A percentile compares a stretch with the other conserved stretches of the same genome.
These are phyloP conservation scores for Hanseniaspora guilliermondii DNA, from an alignment of 805 yeast species.

Conservation along the genomic window DNA sequence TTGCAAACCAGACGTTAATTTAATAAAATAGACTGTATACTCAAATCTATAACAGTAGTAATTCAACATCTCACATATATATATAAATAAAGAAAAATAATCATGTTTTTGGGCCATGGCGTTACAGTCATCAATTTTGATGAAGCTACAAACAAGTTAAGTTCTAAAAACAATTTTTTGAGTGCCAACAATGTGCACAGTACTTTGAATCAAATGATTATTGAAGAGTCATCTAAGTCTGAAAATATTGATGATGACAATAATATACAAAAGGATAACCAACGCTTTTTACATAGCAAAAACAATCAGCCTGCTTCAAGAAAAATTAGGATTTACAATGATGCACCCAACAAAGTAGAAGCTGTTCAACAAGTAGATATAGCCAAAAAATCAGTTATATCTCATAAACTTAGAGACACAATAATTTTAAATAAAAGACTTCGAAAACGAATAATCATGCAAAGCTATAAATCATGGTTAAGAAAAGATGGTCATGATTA, in stretches of 20 bases:
- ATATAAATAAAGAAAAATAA: not conserved
- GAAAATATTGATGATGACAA: not conserved
- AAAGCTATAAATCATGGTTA: constrained; percentile 6
- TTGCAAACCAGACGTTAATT: not conserved
- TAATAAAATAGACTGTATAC: not conserved
- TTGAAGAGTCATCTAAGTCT: not conserved
- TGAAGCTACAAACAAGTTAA: not conserved
- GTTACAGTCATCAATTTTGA: not conserved
- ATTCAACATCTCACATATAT: not conserved
- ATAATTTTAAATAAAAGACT: not conserved
- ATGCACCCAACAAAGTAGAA: not conserved
- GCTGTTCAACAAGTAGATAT: not conserved
- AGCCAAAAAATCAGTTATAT: not conserved
- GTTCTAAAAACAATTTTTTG: not conserved
- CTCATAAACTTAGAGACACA: not conserved
- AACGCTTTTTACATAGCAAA: not conserved
- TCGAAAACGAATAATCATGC: not conserved
- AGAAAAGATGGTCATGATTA: not conserved
- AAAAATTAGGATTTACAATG: not conserved
- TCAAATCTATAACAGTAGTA: not conserved
- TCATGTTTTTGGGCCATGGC: not conserved
- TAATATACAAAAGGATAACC: not conserved
- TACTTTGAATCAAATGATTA: not conserved
- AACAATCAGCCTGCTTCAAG: not conserved
- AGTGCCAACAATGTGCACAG: not conserved